Base-by-base conservation (phyloP, 352 stramenopile genomes). In the Phytophthora pisi region DNA sequence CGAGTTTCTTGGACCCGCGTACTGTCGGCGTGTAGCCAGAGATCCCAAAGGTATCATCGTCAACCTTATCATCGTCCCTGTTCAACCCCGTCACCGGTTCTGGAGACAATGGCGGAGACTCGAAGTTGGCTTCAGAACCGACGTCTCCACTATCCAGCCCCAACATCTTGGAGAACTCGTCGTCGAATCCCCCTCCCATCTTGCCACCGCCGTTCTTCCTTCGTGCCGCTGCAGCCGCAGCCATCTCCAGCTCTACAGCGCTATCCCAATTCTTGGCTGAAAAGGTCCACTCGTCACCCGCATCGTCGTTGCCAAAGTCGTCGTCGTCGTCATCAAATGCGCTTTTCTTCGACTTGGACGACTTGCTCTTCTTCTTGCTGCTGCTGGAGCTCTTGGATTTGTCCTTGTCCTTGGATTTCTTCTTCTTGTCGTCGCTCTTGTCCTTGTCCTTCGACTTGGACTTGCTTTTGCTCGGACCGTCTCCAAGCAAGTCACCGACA, bases 151-250 rank as follows among this genome's bases (percentile, higher is more conserved):
- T 61, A n/a, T 87, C 80, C 0, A 91, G 63, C 0, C 80, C 80
- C 3, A 92, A 55, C 80, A 92, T 90, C 30, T 87, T 79, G 6
- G 78, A 73, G 54, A 92, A 92, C 54, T 92, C 84, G 51, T 78
- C 78, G 49, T 90, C 78, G 6, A 92, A 8, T 40, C 54, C 68
- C 26, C 57, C 43, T 28, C 67, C 59, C 13, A 42, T 42, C 43
- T 76, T 77, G 23, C 62, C 68, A 10, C 46, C 64, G 8, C 61
- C 65, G 23, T 82, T 88, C 47, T 84, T 86, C 59, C 78, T 82
- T 49, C 66, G 64, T 1, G 57, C 57, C 31, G 71, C 57, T 15
- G 64, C 67, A 11, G 64, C 58, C 5, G 68, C 64, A 26, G 68
- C 66, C 52, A 77, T 63, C 55, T 74, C 69, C 20, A 74, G 57